These are phyloP conservation scores for Trypanosoma scelopori DNA, from an alignment of 208 protist species.

Conservation along the genomic window DNA sequence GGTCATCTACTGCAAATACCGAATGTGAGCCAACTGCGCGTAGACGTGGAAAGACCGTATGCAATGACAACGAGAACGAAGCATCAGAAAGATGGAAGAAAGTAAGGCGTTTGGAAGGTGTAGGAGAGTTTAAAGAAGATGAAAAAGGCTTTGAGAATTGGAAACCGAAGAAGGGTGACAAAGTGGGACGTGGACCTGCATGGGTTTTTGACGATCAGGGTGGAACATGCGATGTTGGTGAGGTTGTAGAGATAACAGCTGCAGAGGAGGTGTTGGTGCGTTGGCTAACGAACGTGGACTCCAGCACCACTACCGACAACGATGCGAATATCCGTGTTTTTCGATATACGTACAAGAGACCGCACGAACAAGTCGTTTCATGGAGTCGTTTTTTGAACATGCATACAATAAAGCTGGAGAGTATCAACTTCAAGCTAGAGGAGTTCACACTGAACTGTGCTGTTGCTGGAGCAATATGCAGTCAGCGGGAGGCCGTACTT, in stretches of 20 bases:
- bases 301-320: slow-evolving; percentile 15
- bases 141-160: slow-evolving; percentile 34
- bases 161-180: slow-evolving; percentile 59
- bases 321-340: slow-evolving; percentile 38
- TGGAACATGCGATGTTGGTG: slow-evolving; percentile 66
- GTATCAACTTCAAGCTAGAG: slow-evolving; percentile 47
- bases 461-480: slow-evolving; percentile 65
- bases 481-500: slow-evolving; percentile 67
- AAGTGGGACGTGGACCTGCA: slow-evolving; percentile 68
- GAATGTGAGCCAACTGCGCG: not conserved
- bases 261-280: slow-evolving; percentile 59
- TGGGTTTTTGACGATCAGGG: slow-evolving; percentile 67
- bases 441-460: slow-evolving; percentile 73
- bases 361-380: slow-evolving; percentile 63
- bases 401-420: slow-evolving; percentile 42
- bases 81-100: slow-evolving; percentile 7
- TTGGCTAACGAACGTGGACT: slow-evolving; percentile 68
- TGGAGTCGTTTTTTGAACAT: slow-evolving; percentile 53
- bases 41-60: slow-evolving; percentile 2
- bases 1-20: not conserved
- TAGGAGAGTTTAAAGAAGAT: slow-evolving; percentile 5
- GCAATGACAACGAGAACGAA: slow-evolving; percentile 7
- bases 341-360: slow-evolving; percentile 59
- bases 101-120: slow-evolving; percentile 13
- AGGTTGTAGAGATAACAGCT: slow-evolving; percentile 61